Evolutionary conservation across 2,329 filamentous ascomycete species (phyloP).

Genomic region (Beauveria asiatica): DNA sequence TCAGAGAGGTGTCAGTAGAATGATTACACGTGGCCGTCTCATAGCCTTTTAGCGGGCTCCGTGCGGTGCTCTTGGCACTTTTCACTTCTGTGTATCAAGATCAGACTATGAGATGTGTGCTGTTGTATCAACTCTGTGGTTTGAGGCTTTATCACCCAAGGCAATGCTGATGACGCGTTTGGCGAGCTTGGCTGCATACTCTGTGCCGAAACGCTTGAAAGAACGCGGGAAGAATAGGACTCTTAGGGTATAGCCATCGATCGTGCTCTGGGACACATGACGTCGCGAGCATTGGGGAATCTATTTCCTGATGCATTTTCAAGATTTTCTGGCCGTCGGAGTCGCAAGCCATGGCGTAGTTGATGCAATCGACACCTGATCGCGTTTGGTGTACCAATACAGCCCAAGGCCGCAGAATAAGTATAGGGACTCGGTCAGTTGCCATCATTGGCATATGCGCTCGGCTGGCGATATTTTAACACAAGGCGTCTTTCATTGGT

Average conservation of each 20-base stretch:
- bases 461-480: conserved; percentile 10
- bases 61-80: too few species aligned
- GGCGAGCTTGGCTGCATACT: conserved; percentile 17
- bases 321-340: conserved; percentile 26
- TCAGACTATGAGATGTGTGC: too few species aligned
- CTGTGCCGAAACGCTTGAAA: conserved; percentile 23
- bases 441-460: conserved; percentile 32
- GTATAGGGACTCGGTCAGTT: conserved; percentile 36
- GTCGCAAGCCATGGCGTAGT: conserved; percentile 13
- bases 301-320: conserved; percentile 23
- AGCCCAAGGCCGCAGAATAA: conserved; percentile 39
- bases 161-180: background rate
- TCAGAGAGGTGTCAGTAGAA: conserved; percentile 17
- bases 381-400: conserved; percentile 26
- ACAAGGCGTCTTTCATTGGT: conserved; percentile 27
- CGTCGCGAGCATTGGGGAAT: conserved; percentile 22
- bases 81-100: too few species aligned
- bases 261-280: conserved; percentile 16
- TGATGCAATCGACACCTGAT: background rate
- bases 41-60: too few species aligned
- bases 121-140: too few species aligned
- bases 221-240: conserved; percentile 25
- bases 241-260: conserved; percentile 11
- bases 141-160: too few species aligned
- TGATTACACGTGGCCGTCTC: conserved; percentile 33